Evolutionary conservation across 495 filamentous ascomycete species (phyloP).

Genomic region (Hyaloscypha bicolor): DNA sequence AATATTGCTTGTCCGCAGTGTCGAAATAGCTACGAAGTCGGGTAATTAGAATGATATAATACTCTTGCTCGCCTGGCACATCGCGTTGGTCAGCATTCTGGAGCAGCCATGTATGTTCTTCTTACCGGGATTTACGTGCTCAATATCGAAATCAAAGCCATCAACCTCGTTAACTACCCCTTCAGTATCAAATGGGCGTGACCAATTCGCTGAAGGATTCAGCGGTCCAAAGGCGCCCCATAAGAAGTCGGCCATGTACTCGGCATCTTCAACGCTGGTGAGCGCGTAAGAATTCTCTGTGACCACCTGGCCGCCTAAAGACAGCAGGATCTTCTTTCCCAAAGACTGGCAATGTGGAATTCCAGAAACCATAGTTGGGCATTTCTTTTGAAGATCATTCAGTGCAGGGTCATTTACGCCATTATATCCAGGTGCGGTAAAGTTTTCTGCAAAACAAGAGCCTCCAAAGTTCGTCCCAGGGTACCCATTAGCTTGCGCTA

Average conservation of each 20-base stretch:
- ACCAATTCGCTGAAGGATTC: constrained; percentile 37
- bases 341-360: constrained; percentile 49
- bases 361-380: constrained; percentile 43
- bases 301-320: constrained; percentile 55
- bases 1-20: constrained; percentile 47
- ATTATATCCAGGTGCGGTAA: background rate
- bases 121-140: constrained; percentile 19
- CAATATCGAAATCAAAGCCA: constrained; percentile 64
- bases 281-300: constrained; percentile 32
- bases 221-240: constrained; percentile 66
- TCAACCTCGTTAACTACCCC: constrained; percentile 49
- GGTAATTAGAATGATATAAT: constrained; percentile 47
- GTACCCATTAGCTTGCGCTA: constrained; percentile 54
- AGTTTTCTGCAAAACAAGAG: background rate
- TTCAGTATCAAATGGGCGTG: constrained; percentile 41
- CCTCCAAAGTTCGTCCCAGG: background rate
- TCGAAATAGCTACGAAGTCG: constrained; percentile 46
- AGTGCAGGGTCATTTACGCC: constrained; percentile 30
- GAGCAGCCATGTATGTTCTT: background rate
- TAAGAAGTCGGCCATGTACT: constrained; percentile 59
- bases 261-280: constrained; percentile 46
- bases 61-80: constrained; percentile 39
- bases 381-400: constrained; percentile 34
- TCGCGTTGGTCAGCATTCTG: constrained; percentile 19
- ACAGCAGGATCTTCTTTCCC: constrained; percentile 67